Percentiles rank a stretch among this genome's conserved stretches.
Evolutionary conservation across 2,329 filamentous ascomycete species (phyloP).

Genomic region (Beauveria varroae): DNA sequence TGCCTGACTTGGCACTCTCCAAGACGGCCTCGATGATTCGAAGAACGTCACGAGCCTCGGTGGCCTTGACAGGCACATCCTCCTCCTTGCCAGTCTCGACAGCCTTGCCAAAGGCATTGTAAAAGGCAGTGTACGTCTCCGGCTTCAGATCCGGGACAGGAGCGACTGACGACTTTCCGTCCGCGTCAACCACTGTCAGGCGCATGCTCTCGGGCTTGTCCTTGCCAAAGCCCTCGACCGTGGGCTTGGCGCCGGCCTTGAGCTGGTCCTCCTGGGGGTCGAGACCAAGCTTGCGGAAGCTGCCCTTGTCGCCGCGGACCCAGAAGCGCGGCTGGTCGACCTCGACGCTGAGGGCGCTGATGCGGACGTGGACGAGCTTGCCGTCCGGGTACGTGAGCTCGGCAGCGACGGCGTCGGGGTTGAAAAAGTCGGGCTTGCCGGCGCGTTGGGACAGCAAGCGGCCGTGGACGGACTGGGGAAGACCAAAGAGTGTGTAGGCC

Average conservation of each 20-base stretch:
- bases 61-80: slow-evolving; percentile 44
- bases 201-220: slow-evolving; percentile 54
- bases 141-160: slow-evolving; percentile 53
- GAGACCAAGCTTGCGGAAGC: slow-evolving; percentile 63
- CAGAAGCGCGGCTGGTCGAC: slow-evolving; percentile 65
- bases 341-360: slow-evolving; percentile 61
- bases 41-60: slow-evolving; percentile 46
- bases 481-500: slow-evolving; percentile 61
- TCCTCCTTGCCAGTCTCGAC: slow-evolving; percentile 40
- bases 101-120: slow-evolving; percentile 44
- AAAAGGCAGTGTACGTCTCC: slow-evolving; percentile 62
- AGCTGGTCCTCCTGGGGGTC: slow-evolving; percentile 73
- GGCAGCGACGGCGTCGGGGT: slow-evolving; percentile 53
- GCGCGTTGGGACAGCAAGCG: slow-evolving; percentile 60
- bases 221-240: slow-evolving; percentile 55
- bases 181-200: slow-evolving; percentile 46
- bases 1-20: slow-evolving; percentile 42
- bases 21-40: slow-evolving; percentile 43
- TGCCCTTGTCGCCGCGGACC: slow-evolving; percentile 67
- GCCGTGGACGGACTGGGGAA: slow-evolving; percentile 59
- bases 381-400: slow-evolving; percentile 59
- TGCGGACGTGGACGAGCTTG: slow-evolving; percentile 61
- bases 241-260: slow-evolving; percentile 52
- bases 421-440: slow-evolving; percentile 33
- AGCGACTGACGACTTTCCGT: slow-evolving; percentile 42